phyloP scores from a whole-genome alignment of 768 basidiomycete genomes.

The Pleurotus ostreatus region DNA sequence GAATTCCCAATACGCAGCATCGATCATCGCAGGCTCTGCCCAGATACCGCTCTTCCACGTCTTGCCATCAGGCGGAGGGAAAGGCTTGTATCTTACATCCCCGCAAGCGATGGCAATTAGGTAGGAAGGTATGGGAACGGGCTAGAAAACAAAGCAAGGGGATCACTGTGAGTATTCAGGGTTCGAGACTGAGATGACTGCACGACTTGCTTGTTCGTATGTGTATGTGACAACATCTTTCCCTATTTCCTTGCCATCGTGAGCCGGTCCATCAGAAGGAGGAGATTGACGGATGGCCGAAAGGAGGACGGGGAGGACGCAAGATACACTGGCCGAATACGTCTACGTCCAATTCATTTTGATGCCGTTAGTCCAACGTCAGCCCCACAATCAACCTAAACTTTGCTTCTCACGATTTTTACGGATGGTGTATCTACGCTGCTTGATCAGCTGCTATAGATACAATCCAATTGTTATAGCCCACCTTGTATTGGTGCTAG shows the following conservation, averaged over 20 bases:
- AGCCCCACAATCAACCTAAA: not conserved
- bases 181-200: not conserved
- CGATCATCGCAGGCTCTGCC: slow-evolving; percentile 84
- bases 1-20: slow-evolving; percentile 83
- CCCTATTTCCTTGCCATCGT: slow-evolving; percentile 72
- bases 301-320: slow-evolving; percentile 81
- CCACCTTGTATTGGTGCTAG: slow-evolving; percentile 77
- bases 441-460: not conserved
- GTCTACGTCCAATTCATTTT: slow-evolving; percentile 38
- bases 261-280: slow-evolving; percentile 60
- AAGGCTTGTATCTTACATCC: slow-evolving; percentile 70
- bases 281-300: slow-evolving; percentile 83
- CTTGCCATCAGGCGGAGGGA: slow-evolving; percentile 55
- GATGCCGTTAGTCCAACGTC: not conserved
- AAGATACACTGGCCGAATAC: slow-evolving; percentile 77
- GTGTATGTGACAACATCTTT: slow-evolving; percentile 69
- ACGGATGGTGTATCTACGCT: slow-evolving; percentile 75
- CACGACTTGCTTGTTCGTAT: slow-evolving; percentile 64
- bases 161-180: not conserved
- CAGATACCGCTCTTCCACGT: slow-evolving; percentile 85
- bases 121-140: slow-evolving; percentile 84
- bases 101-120: slow-evolving; percentile 90
- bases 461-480: not conserved
- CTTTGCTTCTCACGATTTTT: slow-evolving; percentile 58
- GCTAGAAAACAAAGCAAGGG: slow-evolving; percentile 35